Evolutionary conservation across 352 stramenopile species (phyloP).

Genomic region (Aphanomyces astaci): DNA sequence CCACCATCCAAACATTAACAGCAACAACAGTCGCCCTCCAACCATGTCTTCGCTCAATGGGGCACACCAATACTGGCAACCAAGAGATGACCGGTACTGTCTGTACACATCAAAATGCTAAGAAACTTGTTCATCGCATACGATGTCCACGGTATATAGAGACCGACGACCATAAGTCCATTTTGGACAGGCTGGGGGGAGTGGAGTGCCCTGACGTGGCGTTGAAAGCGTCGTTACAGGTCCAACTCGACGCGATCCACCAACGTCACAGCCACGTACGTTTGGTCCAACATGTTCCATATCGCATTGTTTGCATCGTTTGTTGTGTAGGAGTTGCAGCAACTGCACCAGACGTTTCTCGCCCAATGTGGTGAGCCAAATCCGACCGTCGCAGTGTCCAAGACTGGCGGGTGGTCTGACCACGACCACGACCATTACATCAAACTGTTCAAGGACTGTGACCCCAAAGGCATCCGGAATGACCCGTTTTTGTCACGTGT

Average conservation of each 20-base stretch:
- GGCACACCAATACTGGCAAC: slow-evolving; percentile 29
- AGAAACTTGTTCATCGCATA: too few species aligned
- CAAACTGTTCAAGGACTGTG: slow-evolving; percentile 42
- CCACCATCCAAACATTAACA: neutral
- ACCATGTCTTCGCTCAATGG: slow-evolving; percentile 36
- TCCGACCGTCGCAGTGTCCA: slow-evolving; percentile 32
- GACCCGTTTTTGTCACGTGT: slow-evolving; percentile 60
- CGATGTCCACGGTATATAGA: too few species aligned
- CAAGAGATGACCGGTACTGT: too few species aligned
- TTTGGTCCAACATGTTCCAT: neutral
- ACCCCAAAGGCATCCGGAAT: slow-evolving; percentile 34
- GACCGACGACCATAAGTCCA: too few species aligned
- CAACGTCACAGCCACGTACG: slow-evolving; percentile 35
- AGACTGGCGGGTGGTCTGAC: slow-evolving; percentile 36
- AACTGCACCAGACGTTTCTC: slow-evolving; percentile 38
- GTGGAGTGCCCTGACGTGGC: too few species aligned
- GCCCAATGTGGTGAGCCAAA: slow-evolving; percentile 29
- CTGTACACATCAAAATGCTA: too few species aligned
- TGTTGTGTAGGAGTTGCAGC: slow-evolving; percentile 27
- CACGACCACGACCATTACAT: slow-evolving; percentile 55
- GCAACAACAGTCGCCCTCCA: slow-evolving; percentile 17
- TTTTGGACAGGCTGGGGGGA: too few species aligned
- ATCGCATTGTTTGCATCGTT: neutral
- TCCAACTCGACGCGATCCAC: slow-evolving; percentile 37
- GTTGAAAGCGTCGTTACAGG: too few species aligned